Conservation (phyloP, 371 early-diverging fungal species). For the Rhizomucor pusillus region DNA sequence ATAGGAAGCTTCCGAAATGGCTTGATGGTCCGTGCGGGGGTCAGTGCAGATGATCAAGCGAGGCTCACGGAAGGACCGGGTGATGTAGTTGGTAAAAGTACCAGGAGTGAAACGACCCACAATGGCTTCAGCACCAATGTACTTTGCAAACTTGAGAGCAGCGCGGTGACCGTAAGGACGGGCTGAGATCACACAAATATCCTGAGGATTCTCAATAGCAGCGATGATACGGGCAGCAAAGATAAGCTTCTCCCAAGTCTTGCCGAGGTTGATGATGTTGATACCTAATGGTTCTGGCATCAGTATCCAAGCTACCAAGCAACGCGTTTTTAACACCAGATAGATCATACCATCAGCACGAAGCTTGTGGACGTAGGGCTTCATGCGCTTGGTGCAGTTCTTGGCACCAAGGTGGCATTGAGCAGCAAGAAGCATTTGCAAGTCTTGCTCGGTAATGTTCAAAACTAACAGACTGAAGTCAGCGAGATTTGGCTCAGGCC, state of each 20-base stretch:
- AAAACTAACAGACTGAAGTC: slow-evolving; percentile 31
- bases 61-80: slow-evolving; percentile 98
- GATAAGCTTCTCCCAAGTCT: slow-evolving; percentile 99
- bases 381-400: slow-evolving; percentile 90
- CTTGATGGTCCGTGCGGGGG: slow-evolving; percentile 98
- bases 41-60: slow-evolving; percentile 98
- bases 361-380: slow-evolving; percentile 91
- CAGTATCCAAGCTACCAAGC: neutral
- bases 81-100: slow-evolving; percentile 99
- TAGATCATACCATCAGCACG: slow-evolving; percentile 80
- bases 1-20: slow-evolving; percentile 97
- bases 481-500: neutral
- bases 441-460: slow-evolving; percentile 84
- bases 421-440: slow-evolving; percentile 90
- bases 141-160: slow-evolving; percentile 96
- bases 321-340: neutral
- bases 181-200: slow-evolving; percentile 94
- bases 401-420: slow-evolving; percentile 90
- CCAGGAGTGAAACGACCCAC: slow-evolving; percentile 99
- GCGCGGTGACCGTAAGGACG: slow-evolving; percentile 99
- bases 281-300: slow-evolving; percentile 29
- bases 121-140: slow-evolving; percentile 96
- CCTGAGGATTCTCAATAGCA: slow-evolving; percentile 94
- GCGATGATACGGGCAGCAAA: slow-evolving; percentile 98
- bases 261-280: slow-evolving; percentile 97